Base-by-base conservation (phyloP, 2,329 filamentous ascomycete species). In the Fusarium pseudograminearum region DNA sequence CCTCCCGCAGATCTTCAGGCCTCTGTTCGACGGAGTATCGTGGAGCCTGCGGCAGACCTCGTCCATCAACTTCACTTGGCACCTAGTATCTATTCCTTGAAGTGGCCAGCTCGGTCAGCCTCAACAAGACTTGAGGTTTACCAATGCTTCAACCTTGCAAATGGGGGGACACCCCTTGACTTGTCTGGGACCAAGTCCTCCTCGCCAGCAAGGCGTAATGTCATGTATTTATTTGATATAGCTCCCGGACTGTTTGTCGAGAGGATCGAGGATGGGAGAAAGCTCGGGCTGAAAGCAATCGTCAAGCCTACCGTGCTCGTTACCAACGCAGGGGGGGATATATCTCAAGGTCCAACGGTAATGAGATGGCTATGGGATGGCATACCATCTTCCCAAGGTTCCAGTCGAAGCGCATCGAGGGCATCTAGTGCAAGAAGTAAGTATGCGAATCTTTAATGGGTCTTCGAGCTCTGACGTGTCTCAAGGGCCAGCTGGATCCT, bases 171-270 rank as follows among this genome's bases (percentile, higher is more conserved):
- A 24, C 40, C 73, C 10, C 53, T 80, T 18, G 76, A 78, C 33
- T 70, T 80, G 11, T 64, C 67, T 51, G 76, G 74, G 22, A 78
- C 76, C 7, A 73, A 62, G n/a, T 69, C 74, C 28, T 69, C 57
- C 15, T 79, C 78, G 3, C 48, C 76, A 22, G 57, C 71, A 4
- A 75, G 79, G 16, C 72, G 72, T 22, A 74, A 77, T 24, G 74
- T 78, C 15, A 74, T 74, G 16, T 80, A 80, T 54, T 53, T 80
- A 16, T 80, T 80, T 56, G 79, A 80, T 36, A 68, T 80, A 42
- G 77, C 78, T 8, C 79, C 79, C 1, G 79, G 79, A 2, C 63
- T 80, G 38, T 80, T 80, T 50, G 78, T 80, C 9, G 79, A 80
- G 55, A 75, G 77, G 52, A 59, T 80, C 9, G 75, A 79, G 8